Conservation (phyloP, 768 basidiomycete species). For the Leccinum ochraceum region DNA sequence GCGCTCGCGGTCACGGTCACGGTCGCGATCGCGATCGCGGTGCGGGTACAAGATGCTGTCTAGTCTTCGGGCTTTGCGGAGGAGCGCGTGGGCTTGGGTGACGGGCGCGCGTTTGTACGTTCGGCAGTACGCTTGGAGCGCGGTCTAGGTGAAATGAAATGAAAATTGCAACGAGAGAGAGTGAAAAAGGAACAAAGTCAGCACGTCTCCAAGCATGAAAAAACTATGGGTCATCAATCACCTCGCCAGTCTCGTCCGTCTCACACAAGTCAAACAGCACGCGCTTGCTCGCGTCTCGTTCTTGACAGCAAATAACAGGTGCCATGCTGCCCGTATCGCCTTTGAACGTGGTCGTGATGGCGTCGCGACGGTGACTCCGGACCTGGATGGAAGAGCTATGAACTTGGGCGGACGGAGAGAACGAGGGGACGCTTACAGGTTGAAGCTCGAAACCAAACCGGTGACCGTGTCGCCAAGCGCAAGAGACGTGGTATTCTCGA, state of each 20-base stretch:
- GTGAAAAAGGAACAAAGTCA: constrained; percentile 8
- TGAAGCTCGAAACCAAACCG: constrained; percentile 94
- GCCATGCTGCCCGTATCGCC: constrained; percentile 79
- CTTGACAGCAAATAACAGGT: constrained; percentile 75
- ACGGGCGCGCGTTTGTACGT: constrained; percentile 80
- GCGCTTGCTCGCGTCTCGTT: constrained; percentile 65
- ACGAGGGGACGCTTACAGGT: constrained; percentile 48
- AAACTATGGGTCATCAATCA: constrained; percentile 35
- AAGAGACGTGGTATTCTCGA: constrained; percentile 82
- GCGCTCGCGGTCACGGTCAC: background rate
- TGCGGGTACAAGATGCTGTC: constrained; percentile 64
- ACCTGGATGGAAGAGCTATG: constrained; percentile 45
- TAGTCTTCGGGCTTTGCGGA: constrained; percentile 86
- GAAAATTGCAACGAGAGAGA: background rate
- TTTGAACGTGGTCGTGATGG: constrained; percentile 69
- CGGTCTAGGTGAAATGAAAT: constrained; percentile 54
- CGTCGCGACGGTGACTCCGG: constrained; percentile 74
- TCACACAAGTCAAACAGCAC: constrained; percentile 85
- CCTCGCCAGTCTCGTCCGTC: constrained; percentile 78
- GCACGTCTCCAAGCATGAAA: background rate
- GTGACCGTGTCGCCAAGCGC: constrained; percentile 84
- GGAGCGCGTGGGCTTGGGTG: constrained; percentile 75
- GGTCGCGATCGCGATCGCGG: constrained; percentile 15
- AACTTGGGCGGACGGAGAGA: background rate
- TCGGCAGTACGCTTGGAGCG: constrained; percentile 84